Percentiles rank a stretch among this genome's conserved stretches.
Conservation (phyloP, 2,329 filamentous ascomycete species). For the Orbilia brochopaga region DNA sequence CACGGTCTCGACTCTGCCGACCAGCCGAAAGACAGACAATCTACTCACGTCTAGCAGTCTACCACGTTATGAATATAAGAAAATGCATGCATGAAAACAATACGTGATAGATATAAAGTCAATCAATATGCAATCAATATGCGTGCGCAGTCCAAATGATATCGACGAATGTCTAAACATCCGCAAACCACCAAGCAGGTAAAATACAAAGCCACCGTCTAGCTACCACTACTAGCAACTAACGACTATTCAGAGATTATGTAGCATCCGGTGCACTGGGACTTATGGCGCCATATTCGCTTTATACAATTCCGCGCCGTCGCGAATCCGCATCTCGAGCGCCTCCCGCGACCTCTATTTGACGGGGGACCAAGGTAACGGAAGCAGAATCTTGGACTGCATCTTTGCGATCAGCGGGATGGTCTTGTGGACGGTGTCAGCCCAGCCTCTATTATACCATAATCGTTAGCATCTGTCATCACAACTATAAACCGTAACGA, state of each 20-base stretch:
- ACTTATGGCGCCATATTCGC: slow-evolving; percentile 11
- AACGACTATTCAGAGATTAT: background rate
- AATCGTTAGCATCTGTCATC: slow-evolving; percentile 14
- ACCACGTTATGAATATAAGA: no score
- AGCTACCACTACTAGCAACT: background rate
- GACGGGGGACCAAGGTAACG: slow-evolving; percentile 96
- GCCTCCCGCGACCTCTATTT: slow-evolving; percentile 62
- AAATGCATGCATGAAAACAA: no score
- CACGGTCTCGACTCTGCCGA: no score
- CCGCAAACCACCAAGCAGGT: no score
- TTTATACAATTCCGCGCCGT: slow-evolving; percentile 13
- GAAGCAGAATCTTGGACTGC: slow-evolving; percentile 90
- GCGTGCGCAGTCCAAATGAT: no score
- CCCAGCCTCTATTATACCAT: slow-evolving; percentile 77
- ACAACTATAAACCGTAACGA: no score
- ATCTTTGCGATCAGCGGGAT: slow-evolving; percentile 95
- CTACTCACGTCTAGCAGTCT: no score
- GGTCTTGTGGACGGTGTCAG: slow-evolving; percentile 96
- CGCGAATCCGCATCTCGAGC: background rate
- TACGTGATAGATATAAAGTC: no score
- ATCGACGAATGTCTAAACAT: no score
- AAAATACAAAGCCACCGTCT: no score
- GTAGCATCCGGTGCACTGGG: background rate
- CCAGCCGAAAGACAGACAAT: no score
- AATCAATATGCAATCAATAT: no score